Conservation (phyloP, 2,329 filamentous ascomycete species). For the Trichoderma sp. region DNA sequence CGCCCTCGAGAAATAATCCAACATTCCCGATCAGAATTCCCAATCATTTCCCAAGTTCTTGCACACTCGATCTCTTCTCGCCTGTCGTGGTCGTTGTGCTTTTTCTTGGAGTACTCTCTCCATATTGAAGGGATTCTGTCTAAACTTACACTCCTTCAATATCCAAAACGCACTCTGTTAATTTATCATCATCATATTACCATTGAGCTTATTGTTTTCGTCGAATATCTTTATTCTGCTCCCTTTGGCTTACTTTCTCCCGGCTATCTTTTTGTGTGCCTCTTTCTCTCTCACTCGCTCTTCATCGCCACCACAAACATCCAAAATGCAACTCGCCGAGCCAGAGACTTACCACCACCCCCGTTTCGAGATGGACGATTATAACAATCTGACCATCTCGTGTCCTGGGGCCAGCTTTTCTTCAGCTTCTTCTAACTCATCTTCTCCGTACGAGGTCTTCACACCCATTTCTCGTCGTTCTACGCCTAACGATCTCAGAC, state of each 20-base stretch:
- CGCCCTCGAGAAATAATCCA: slow-evolving; percentile 36
- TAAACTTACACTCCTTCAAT: slow-evolving; percentile 23
- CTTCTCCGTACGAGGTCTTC: slow-evolving; percentile 45
- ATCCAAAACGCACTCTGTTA: background rate
- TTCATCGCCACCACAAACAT: background rate
- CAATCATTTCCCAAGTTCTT: slow-evolving; percentile 20
- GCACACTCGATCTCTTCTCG: slow-evolving; percentile 22
- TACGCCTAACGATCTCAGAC: slow-evolving; percentile 41
- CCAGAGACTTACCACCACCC: slow-evolving; percentile 34
- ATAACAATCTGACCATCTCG: slow-evolving; percentile 41
- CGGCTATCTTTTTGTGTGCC: slow-evolving; percentile 3
- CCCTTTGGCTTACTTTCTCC: background rate
- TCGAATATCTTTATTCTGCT: background rate
- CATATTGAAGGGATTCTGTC: slow-evolving; percentile 20
- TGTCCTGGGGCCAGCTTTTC: slow-evolving; percentile 44
- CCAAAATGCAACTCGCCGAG: slow-evolving; percentile 41
- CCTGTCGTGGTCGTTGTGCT: slow-evolving; percentile 10
- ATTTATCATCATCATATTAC: background rate
- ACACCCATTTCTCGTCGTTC: slow-evolving; percentile 49
- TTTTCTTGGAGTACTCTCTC: slow-evolving; percentile 19
- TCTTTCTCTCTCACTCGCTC: background rate
- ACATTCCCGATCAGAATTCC: slow-evolving; percentile 39
- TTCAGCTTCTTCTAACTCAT: slow-evolving; percentile 40
- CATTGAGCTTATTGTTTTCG: background rate
- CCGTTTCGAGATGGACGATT: slow-evolving; percentile 45